Conservation (phyloP, 805 yeast genomes). For the Clavispora asparagi region DNA sequence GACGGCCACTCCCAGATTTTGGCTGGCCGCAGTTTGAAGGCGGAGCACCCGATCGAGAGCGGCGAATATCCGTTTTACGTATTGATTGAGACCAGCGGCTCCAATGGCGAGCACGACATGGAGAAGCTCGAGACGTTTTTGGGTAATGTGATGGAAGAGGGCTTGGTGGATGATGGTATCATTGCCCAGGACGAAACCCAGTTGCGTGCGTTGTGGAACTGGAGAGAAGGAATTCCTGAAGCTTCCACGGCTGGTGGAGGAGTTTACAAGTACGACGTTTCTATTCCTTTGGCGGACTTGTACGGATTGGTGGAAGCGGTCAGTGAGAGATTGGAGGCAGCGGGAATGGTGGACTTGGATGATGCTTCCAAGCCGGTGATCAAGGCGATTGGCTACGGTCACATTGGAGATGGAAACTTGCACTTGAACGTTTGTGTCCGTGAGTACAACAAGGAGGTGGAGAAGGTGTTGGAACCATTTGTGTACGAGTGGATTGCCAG, state of each 20-base stretch:
- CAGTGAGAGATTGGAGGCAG: slow-evolving; percentile 51
- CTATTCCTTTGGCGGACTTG: slow-evolving; percentile 76
- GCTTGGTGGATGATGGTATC: slow-evolving; percentile 84
- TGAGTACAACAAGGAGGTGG: slow-evolving; percentile 73
- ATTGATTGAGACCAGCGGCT: slow-evolving; percentile 93
- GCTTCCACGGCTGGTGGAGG: slow-evolving; percentile 84
- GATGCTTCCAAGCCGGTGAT: slow-evolving; percentile 73
- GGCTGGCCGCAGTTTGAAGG: slow-evolving; percentile 55
- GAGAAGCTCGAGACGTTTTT: slow-evolving; percentile 81
- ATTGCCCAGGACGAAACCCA: slow-evolving; percentile 95
- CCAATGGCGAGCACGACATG: slow-evolving; percentile 89
- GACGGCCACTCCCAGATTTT: slow-evolving; percentile 65
- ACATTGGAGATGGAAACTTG: slow-evolving; percentile 94
- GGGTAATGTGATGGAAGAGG: slow-evolving; percentile 81
- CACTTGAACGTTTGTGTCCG: slow-evolving; percentile 92
- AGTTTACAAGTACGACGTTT: slow-evolving; percentile 95
- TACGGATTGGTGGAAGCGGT: slow-evolving; percentile 80
- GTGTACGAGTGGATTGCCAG: slow-evolving; percentile 83
- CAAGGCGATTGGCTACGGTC: slow-evolving; percentile 95
- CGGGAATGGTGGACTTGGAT: slow-evolving; percentile 53
- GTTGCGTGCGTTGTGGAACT: slow-evolving; percentile 76
- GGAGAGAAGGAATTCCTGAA: slow-evolving; percentile 95
- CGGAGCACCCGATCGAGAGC: slow-evolving; percentile 73
- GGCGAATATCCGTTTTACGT: slow-evolving; percentile 81
- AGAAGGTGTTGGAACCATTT: slow-evolving; percentile 82